Evolutionary conservation across 108 stramenopile genomes (phyloP), one percentile per base, ranked within the genome.

Genomic region (Fistulifera pelliculosa): DNA sequence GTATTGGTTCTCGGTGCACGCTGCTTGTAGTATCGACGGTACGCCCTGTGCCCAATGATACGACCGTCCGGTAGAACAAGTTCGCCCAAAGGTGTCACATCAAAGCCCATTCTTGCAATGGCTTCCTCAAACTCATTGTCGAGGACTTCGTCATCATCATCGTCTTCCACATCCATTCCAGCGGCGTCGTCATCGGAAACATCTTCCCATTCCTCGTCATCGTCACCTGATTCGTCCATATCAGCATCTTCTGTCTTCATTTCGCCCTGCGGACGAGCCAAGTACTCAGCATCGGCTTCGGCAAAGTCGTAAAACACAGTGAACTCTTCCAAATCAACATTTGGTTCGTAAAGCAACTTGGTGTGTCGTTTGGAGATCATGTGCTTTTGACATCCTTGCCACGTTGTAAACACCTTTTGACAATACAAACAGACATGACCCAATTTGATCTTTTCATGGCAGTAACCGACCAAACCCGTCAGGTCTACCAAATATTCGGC

Each of bases 221-320:
- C 54, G 31, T 75, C 64, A 26, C 55, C 58, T 6, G 5, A 45
- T 12, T 65, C 62, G 41, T 47, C 72, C 14, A 22, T 54, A 26
- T 31, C 44, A 53, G 17, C 41, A 52, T 23, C 45, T 31, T 4
- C 18, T 42, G 28, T 23, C 50, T 38, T 58, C 38, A 21, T 38
- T 35, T 35, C 31, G 31, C 6, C 3, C 8, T 3, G 8, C 8
- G 31, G 31, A 15, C 52, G 47, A 47, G 47, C 19, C 42, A 68
- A 49, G 63, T 70, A 77, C 24, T 80, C 76, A 38, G 55, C 56
- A 70, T 96, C 71, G n/a, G 81, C 87, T 23, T 47, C 38, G 31
- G 52, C 54, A 60, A 96, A 98, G 60, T 97, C 94, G 69, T 95
- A 98, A 77, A 97, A 98, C n/a, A 85, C 83, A 40, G 83, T 89